phyloP scores from a whole-genome alignment of 129 eudicot genomes.

The Flaveria trinervia region DNA sequence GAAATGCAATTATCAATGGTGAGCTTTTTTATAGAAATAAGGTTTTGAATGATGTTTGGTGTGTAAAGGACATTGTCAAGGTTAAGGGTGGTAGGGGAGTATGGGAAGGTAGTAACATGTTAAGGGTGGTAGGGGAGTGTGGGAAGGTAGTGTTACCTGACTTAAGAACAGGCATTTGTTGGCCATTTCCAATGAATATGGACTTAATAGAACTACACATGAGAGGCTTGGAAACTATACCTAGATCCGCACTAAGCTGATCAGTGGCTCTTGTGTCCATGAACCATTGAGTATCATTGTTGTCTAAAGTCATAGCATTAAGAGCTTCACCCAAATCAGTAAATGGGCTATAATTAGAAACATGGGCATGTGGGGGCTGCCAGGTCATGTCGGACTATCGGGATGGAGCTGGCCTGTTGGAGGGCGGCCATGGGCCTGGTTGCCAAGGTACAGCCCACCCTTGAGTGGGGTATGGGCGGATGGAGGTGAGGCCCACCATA shows the following conservation, averaged over 20 bases:
- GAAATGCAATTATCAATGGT: background rate
- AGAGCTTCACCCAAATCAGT: background rate
- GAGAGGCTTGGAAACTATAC: too few species aligned
- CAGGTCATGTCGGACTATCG: background rate
- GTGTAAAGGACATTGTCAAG: background rate
- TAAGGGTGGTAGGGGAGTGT: too few species aligned
- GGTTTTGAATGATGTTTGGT: background rate
- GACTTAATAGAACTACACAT: too few species aligned
- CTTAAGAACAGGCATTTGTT: background rate
- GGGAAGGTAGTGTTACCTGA: background rate
- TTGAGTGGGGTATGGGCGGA: background rate
- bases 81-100: too few species aligned
- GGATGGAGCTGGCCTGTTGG: background rate
- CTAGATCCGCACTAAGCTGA: background rate
- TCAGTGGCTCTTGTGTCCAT: background rate
- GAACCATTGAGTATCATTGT: background rate
- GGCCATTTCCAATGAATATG: background rate
- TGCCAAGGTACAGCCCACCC: background rate
- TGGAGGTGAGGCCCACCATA: too few species aligned
- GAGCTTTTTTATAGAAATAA: background rate
- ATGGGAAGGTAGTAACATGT: too few species aligned
- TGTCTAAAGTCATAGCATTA: background rate
- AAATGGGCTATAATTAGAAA: background rate
- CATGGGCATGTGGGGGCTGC: background rate
- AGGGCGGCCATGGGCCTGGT: background rate